Percentiles rank a stretch among this genome's conserved stretches.
These are phyloP conservation scores for Spiromastix sp. DNA, from an alignment of 2,329 filamentous ascomycete genomes.

Conservation along the genomic window DNA sequence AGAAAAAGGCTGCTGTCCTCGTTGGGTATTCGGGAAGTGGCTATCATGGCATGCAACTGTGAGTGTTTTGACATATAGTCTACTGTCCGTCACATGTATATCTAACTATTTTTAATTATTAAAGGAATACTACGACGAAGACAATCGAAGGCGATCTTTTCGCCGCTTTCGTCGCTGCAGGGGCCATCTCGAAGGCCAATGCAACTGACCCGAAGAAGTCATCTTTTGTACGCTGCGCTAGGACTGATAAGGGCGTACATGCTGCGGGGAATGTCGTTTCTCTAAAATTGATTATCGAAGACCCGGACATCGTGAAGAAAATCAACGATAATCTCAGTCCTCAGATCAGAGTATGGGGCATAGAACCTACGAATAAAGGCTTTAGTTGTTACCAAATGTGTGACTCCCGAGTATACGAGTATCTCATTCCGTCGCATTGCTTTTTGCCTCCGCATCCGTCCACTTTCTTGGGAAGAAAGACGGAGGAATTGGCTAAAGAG, in stretches of 20 bases:
- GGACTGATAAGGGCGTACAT: slow-evolving; percentile 96
- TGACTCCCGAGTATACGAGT: slow-evolving; percentile 95
- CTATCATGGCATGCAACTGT: slow-evolving; percentile 94
- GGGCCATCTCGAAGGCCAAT: slow-evolving; percentile 93
- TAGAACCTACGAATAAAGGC: slow-evolving; percentile 75
- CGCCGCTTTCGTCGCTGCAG: slow-evolving; percentile 77
- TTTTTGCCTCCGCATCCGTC: slow-evolving; percentile 86
- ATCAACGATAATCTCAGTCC: slow-evolving; percentile 78
- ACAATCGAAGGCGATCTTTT: slow-evolving; percentile 97
- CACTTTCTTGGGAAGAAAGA: slow-evolving; percentile 71
- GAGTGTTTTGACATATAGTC: slow-evolving; percentile 9
- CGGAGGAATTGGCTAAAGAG: slow-evolving; percentile 68
- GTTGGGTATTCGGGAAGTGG: slow-evolving; percentile 93
- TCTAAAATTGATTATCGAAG: slow-evolving; percentile 90
- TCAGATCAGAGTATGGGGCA: slow-evolving; percentile 93
- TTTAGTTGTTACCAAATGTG: slow-evolving; percentile 95
- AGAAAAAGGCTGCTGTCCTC: slow-evolving; percentile 92
- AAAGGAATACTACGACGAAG: slow-evolving; percentile 54
- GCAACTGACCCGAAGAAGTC: slow-evolving; percentile 96
- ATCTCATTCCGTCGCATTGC: slow-evolving; percentile 85
- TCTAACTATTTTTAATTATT: slow-evolving; percentile 4
- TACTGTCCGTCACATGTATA: not conserved
- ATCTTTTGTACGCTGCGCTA: slow-evolving; percentile 81
- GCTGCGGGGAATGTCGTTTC: slow-evolving; percentile 93
- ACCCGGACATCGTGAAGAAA: slow-evolving; percentile 73